Evolutionary conservation across 164 flowering plant species (phyloP), one percentile per base, ranked within the genome.

Genomic region (Kingdonia uniflora): DNA sequence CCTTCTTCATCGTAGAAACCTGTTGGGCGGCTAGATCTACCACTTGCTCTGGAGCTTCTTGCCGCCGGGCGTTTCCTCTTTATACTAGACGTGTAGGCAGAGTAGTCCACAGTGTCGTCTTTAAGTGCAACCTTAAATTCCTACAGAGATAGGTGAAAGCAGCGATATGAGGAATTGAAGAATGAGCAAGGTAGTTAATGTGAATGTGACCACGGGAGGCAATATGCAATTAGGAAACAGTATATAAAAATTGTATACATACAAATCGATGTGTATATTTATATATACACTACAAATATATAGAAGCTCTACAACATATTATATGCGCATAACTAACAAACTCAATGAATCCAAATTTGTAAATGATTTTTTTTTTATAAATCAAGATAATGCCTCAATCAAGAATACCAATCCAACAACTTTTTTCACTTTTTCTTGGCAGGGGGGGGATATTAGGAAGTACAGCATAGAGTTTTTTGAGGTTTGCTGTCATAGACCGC

Each of bases 31-130:
- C 41, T 62, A 52, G 77, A 45, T 47, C 44, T 74, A 51, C 76
- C 76, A 19, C 68, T 8, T 29, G 6, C 72, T 75, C 68, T 86
- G 1, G 69, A 49, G 38, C 26, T 65, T 68, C 76, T 73, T 29
- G 84, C 65, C 13, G 88, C 60, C 8, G 95, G 85, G 11, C 99
- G 80, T 64, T 81, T 84, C 70, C 80, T 71, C 63, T 81, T 88
- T 47, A 84, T 71, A 62, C 71, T 82, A 37, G 96, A 78, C 14
- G 86, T 73, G 68, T 84, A 92, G 20, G 55, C 57, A 6, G 95
- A 58, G 63, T 88, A 92, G 59, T 92, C 99, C 2, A 86, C 58
- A 1, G 97, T 76, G 65, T 92, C 99, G 57, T 92, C 99, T 76
- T 61, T 92, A 64, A 92, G 54, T 14, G 95, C 83, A 51, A 45